Percentiles rank a stretch among this genome's conserved stretches.
Conservation (phyloP, 768 basidiomycete species). For the Boletus vermiculosoides region DNA sequence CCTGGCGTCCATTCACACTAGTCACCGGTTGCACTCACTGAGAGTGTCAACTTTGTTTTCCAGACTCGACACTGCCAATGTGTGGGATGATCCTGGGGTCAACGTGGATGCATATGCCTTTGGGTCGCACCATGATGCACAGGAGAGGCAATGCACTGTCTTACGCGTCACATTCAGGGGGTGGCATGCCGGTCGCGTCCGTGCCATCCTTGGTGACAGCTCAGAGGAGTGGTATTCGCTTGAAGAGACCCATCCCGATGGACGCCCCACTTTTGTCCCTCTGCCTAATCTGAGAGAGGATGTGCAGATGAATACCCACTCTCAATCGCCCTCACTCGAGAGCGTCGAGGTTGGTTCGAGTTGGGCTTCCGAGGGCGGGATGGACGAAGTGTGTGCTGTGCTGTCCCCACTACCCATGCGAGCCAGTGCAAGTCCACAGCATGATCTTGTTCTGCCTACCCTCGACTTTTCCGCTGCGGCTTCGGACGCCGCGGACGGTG, state of each 20-base stretch:
- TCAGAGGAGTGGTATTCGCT: constrained; percentile 74
- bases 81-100: constrained; percentile 53
- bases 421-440: constrained; percentile 50
- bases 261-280: constrained; percentile 2
- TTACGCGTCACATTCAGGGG: constrained; percentile 71
- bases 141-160: constrained; percentile 59
- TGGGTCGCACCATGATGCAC: constrained; percentile 34
- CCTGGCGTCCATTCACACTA: constrained; percentile 50
- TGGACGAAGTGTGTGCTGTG: constrained; percentile 3
- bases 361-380: constrained; percentile 6
- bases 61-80: constrained; percentile 64
- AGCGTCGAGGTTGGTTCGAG: constrained; percentile 8
- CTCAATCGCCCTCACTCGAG: constrained; percentile 1
- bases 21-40: constrained; percentile 54
- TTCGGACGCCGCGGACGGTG: constrained; percentile 1
- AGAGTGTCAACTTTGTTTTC: constrained; percentile 69
- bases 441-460: constrained; percentile 74
- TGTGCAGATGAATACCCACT: background rate
- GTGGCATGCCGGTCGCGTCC: constrained; percentile 66
- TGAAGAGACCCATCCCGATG: constrained; percentile 47
- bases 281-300: constrained; percentile 2
- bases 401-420: constrained; percentile 14
- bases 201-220: constrained; percentile 67
- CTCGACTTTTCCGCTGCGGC: constrained; percentile 67
- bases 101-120: constrained; percentile 62